Conservation (phyloP, 2,329 filamentous ascomycete genomes). For the Polychaeton citri region DNA sequence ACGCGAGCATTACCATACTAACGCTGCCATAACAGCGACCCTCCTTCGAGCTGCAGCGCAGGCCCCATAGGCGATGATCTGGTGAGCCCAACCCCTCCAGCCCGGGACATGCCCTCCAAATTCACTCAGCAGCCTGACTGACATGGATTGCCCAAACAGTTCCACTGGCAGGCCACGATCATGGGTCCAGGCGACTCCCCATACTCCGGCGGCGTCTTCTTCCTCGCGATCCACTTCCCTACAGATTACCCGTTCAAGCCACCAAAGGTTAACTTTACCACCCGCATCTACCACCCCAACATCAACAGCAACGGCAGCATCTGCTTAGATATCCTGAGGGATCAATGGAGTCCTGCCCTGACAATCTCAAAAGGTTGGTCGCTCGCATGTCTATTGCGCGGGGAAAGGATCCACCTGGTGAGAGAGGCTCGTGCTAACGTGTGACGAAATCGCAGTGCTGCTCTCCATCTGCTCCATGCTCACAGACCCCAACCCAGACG, state of each 20-base stretch:
- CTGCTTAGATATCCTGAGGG: conserved; percentile 93
- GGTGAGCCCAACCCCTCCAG: conserved; percentile 48
- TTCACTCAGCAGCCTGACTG: conserved; percentile 12
- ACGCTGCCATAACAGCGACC: conserved; percentile 55
- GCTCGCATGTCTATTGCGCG: background rate
- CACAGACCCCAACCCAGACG: conserved; percentile 97
- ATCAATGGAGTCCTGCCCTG: conserved; percentile 97
- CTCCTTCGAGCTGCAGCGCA: conserved; percentile 95
- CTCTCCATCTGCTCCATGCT: conserved; percentile 99
- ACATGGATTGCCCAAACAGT: conserved; percentile 43
- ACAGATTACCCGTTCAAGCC: conserved; percentile 99
- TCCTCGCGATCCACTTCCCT: conserved; percentile 96
- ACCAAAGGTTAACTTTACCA: conserved; percentile 99
- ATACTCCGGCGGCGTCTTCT: conserved; percentile 97
- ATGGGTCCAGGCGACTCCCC: conserved; percentile 98
- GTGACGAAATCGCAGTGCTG: conserved; percentile 52
- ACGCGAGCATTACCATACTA: too few relatives aligned
- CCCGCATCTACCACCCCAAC: conserved; percentile 98
- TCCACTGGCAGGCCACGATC: conserved; percentile 99
- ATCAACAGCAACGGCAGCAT: conserved; percentile 99
- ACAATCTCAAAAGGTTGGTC: conserved; percentile 90
- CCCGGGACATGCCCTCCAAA: conserved; percentile 5
- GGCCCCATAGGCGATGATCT: conserved; percentile 94
- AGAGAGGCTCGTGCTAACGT: background rate
- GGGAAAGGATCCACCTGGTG: background rate